Evolutionary conservation across 179 eudicot species (phyloP), one percentile per base, ranked within the genome.

Genomic region (Carnegiea gigantea): DNA sequence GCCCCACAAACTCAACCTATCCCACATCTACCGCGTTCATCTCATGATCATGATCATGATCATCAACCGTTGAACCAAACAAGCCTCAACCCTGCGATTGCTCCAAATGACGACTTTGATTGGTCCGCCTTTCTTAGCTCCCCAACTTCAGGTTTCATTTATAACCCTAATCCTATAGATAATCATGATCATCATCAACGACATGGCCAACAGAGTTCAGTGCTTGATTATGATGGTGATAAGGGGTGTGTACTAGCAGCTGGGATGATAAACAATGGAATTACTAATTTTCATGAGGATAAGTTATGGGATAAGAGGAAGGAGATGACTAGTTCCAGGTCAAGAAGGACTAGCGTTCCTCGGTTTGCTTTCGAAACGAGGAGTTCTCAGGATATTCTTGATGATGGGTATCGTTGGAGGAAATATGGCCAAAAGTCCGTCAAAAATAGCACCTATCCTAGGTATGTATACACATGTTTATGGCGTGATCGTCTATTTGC

Each of bases 331-430:
- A 70, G 38, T 83, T 67, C 88, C 21, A 88, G 86, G 76, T 59
- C 78, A n/a, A 87, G 71, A 64, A 93, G 85, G 87, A 83, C 77
- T n/a, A 77, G 73, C 80, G 77, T 46, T 67, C 89, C 94, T 8
- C 85, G 98, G 81, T 88, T 94, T 78, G 95, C 92, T 0, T 94
- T 94, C 75, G 93, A 92, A 77, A 94, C 98, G 0, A 89, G 86
- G 84, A 94, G 95, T 81, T 62, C 84, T 6, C 95, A 93, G 79
- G 98, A 93, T 43, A 90, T 87, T 48, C 87, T 87, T 64, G 89
- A 87, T 81, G 89, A 87, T 85, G 88, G 89, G 4, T 87, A 80
- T 80, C 87, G 86, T 43, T 87, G 89, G 89, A 85, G 89, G 26
- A 87, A 87, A 75, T 87, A 87, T 76, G 89, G 89, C 0, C 89